Evolutionary conservation across 495 filamentous ascomycete species (phyloP), one percentile per base, ranked within the genome.

Genomic region (Xylaria scruposa): DNA sequence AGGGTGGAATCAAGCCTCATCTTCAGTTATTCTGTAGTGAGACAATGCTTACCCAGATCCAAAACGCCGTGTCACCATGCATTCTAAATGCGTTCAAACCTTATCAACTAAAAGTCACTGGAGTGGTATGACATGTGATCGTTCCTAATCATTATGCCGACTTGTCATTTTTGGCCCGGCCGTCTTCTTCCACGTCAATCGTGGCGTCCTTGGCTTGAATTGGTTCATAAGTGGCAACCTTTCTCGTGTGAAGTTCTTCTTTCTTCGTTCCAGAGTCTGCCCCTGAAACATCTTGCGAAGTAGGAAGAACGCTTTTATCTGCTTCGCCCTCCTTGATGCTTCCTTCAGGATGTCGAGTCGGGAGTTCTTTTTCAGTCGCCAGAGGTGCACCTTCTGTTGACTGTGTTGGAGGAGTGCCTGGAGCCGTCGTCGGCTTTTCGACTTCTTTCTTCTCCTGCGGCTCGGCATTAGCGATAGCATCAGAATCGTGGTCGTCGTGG

Each of bases 401-500:
- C 70, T 67, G 46, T 60, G 62, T 46, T 60, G 51, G 49, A 67
- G 33, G 40, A 71, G 70, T 21, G 49, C 10, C 38, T 40, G 70
- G 38, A 71, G 9, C 38, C 29, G 62, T 29, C 67, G 56, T 58
- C 26, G 60, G 8, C 38, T 19, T 65, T 24, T 58, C 21, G n/a
- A 31, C 51, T 46, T 70, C 56, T 65, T 54, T 73, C 42, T 67
- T 66, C 60, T 66, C 67, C 77, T 77, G 75, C 67, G n/a, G 71
- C 38, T 42, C 49, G 61, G 68, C 33, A 71, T 79, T 77, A 77
- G 75, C 72, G 46, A 70, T 74, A 58, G 62, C 12, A 63, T 72
- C 63, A 49, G 54, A 64, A 44, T 53, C 21, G 46, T 60, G 36
- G 68, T 31, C 69, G 63, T 78, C 76, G 31, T 76, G 73, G 67